Evolutionary conservation across 2,329 filamentous ascomycete genomes (phyloP), one percentile per base, ranked within the genome.

Genomic region (Sphaerulina musiva): DNA sequence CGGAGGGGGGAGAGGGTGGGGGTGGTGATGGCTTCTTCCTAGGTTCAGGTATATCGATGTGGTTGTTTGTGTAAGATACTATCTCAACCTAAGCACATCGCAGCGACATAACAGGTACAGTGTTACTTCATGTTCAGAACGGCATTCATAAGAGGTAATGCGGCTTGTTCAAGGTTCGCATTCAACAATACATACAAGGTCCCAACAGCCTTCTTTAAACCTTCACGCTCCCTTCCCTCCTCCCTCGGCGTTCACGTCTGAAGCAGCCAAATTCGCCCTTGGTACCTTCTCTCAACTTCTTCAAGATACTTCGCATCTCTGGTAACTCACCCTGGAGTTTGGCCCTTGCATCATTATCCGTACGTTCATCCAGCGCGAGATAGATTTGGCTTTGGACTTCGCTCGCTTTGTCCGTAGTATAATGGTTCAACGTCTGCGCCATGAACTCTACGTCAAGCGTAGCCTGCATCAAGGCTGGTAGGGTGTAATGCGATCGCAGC

Each of bases 361-460:
- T 97, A 47, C 90, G 84, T 56, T 83, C 80, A 69, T 98, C 93
- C 12, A 98, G 76, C 68, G 93, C 89, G 60, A 93, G 82, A 71
- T 97, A 98, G 46, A 98, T 92, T 69, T 91, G 83, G 63, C 86
- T 86, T 74, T 97, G 93, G 11, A 88, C 79, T 68, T 91, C 83
- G 6, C 83, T 84, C 2, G 90, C 89, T 48, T 83, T 80, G 54
- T 95, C 87, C 0, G 89, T 93, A 0, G 89, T 93, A 71, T 95
- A 98, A 62, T 91, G 85, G 57, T 82, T 87, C 34, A 98, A 79
- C 4, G 92, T 96, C 74, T 98, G 93, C 0, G 91, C 89, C 54
- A 97, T 85, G 68, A 98, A 97, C 72, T 98, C 93, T 1, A 96
- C 91, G 67, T 98, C 93, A 1, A 98, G 81, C 0, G 93, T 98